A percentile compares a stretch with the other conserved stretches of the same genome.
phyloP scores from a whole-genome alignment of 139 green algal genomes.

The Closterium sp. region DNA sequence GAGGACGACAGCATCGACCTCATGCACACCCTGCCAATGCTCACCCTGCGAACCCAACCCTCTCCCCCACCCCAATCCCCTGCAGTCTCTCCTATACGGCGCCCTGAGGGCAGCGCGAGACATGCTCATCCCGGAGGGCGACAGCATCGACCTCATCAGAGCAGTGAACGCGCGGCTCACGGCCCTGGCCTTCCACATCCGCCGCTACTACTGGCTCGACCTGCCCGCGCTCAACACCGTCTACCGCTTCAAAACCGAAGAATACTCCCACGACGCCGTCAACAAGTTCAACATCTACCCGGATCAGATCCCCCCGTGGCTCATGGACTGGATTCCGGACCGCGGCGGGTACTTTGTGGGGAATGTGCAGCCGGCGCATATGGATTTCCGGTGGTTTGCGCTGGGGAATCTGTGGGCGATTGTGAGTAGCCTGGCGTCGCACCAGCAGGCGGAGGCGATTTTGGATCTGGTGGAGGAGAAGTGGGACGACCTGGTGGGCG shows the following conservation, averaged over 20 bases:
- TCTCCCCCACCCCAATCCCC: too few relatives aligned
- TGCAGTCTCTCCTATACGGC: conserved; percentile 41
- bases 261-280: conserved; percentile 46
- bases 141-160: conserved; percentile 16
- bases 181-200: conserved; percentile 37
- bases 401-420: conserved; percentile 48
- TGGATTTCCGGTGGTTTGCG: conserved; percentile 47
- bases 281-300: conserved; percentile 55
- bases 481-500: conserved; percentile 40
- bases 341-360: conserved; percentile 39
- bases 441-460: conserved; percentile 28
- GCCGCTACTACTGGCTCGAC: conserved; percentile 18
- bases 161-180: conserved; percentile 20
- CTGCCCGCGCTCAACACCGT: conserved; percentile 23
- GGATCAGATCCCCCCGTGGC: conserved; percentile 39
- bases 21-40: too few relatives aligned
- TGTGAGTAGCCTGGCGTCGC: conserved; percentile 16
- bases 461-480: conserved; percentile 40
- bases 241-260: conserved; percentile 48
- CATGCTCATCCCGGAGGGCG: conserved; percentile 24
- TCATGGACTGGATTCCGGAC: conserved; percentile 42
- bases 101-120: conserved; percentile 31
- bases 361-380: conserved; percentile 43
- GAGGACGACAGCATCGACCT: conserved; percentile 9
- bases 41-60: too few relatives aligned